Percentiles rank a stretch among this genome's conserved stretches.
Conservation (phyloP, 495 filamentous ascomycete species). For the Emericellopsis terricola region DNA sequence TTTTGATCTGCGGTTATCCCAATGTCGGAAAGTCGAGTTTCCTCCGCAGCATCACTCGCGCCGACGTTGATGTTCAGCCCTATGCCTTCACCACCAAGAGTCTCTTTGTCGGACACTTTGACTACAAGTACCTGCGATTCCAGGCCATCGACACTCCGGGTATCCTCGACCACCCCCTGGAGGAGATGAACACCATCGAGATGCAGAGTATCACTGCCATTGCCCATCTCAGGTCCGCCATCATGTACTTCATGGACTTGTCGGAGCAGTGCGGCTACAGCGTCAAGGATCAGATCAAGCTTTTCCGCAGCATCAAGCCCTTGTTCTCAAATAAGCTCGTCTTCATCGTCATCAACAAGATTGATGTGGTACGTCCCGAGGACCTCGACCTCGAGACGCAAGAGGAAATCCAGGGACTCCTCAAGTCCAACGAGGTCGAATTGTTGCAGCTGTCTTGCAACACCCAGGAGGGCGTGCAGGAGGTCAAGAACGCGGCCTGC, state of each 20-base stretch:
- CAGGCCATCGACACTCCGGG: slow-evolving; percentile 71
- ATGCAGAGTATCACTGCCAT: slow-evolving; percentile 93
- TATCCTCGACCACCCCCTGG: slow-evolving; percentile 91
- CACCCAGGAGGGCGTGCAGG: slow-evolving; percentile 82
- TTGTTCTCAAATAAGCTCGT: slow-evolving; percentile 94
- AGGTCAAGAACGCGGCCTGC: slow-evolving; percentile 87
- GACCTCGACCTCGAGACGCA: slow-evolving; percentile 72
- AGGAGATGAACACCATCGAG: slow-evolving; percentile 99
- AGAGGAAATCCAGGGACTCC: slow-evolving; percentile 55
- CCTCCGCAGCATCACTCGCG: slow-evolving; percentile 74
- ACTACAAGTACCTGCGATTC: slow-evolving; percentile 95
- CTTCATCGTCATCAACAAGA: slow-evolving; percentile 95
- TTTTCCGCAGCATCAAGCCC: slow-evolving; percentile 91
- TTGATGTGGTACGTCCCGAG: slow-evolving; percentile 74
- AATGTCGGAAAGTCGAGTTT: slow-evolving; percentile 97
- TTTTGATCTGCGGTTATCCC: slow-evolving; percentile 91
- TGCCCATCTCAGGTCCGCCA: slow-evolving; percentile 83
- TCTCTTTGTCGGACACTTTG: slow-evolving; percentile 93
- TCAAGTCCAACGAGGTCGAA: slow-evolving; percentile 77
- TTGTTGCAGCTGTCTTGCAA: slow-evolving; percentile 84
- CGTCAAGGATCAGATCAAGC: slow-evolving; percentile 70
- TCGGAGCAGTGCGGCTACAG: slow-evolving; percentile 97
- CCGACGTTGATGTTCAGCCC: slow-evolving; percentile 94
- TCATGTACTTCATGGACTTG: slow-evolving; percentile 96
- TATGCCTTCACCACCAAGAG: slow-evolving; percentile 98